Evolutionary conservation across 257 asterid species (phyloP).

Genomic region (Primulina huaijiensis): DNA sequence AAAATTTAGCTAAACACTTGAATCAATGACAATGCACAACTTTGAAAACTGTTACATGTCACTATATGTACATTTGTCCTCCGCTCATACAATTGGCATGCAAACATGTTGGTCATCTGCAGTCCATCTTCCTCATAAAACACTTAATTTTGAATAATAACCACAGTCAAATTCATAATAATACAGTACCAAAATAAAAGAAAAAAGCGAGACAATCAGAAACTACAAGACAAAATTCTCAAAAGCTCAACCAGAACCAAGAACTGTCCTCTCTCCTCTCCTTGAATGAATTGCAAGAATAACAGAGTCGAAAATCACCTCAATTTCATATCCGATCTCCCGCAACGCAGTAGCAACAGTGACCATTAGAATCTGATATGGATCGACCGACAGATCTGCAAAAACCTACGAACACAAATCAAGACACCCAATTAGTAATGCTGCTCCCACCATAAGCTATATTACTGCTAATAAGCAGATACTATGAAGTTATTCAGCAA

Average conservation of each 20-base stretch:
- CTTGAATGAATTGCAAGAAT: background rate
- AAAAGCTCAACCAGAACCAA: too few relatives aligned
- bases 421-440: background rate
- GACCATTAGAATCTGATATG: constrained; percentile 78
- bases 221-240: background rate
- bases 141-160: too few relatives aligned
- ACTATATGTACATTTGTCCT: background rate
- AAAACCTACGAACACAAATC: constrained; percentile 55
- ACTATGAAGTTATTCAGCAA: background rate
- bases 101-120: background rate
- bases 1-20: background rate
- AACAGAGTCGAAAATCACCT: constrained; percentile 41
- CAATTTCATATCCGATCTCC: constrained; percentile 78
- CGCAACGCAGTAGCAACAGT: constrained; percentile 69
- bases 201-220: background rate
- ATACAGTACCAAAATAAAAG: background rate
- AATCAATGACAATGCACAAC: background rate
- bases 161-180: too few relatives aligned
- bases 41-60: background rate
- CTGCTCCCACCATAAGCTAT: background rate
- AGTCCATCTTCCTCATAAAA: too few relatives aligned
- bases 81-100: background rate
- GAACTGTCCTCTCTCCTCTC: too few relatives aligned
- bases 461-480: background rate
- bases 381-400: constrained; percentile 73